Conservation (phyloP, 495 filamentous ascomycete species). For the Staphylotrichum tortipilum region DNA sequence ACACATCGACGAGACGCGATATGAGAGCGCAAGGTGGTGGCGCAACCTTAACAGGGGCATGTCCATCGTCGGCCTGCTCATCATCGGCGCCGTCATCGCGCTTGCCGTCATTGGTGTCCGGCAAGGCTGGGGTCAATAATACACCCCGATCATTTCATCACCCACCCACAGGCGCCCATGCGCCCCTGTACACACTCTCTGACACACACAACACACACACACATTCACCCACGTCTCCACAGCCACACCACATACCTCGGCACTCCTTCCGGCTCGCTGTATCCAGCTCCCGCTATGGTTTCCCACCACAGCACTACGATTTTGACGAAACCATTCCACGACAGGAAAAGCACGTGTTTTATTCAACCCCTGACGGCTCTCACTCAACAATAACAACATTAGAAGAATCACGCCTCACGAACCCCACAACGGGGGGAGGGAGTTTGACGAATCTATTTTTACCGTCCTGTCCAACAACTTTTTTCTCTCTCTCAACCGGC, state of each 20-base stretch:
- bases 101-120: conserved; percentile 50
- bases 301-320: conserved; percentile 5
- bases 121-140: conserved; percentile 31
- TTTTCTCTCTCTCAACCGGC: too few species aligned
- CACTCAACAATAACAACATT: too few species aligned
- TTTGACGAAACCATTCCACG: conserved; percentile 17
- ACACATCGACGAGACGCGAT: conserved; percentile 51
- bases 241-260: neutral
- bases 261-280: neutral
- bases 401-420: too few species aligned
- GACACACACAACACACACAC: neutral
- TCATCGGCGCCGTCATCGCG: conserved; percentile 66
- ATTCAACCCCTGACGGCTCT: too few species aligned
- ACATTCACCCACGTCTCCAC: neutral
- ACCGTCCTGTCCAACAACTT: too few species aligned
- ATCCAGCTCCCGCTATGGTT: neutral
- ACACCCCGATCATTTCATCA: too few species aligned
- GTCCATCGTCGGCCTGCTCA: conserved; percentile 65
- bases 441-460: too few species aligned
- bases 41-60: conserved; percentile 81
- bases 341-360: too few species aligned
- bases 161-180: too few species aligned
- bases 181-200: neutral
- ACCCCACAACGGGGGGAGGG: too few species aligned
- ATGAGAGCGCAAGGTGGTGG: conserved; percentile 88